A percentile compares a stretch with the other conserved stretches of the same genome.
phyloP scores from a whole-genome alignment of 2,329 filamentous ascomycete genomes.

The Colletotrichum lini region DNA sequence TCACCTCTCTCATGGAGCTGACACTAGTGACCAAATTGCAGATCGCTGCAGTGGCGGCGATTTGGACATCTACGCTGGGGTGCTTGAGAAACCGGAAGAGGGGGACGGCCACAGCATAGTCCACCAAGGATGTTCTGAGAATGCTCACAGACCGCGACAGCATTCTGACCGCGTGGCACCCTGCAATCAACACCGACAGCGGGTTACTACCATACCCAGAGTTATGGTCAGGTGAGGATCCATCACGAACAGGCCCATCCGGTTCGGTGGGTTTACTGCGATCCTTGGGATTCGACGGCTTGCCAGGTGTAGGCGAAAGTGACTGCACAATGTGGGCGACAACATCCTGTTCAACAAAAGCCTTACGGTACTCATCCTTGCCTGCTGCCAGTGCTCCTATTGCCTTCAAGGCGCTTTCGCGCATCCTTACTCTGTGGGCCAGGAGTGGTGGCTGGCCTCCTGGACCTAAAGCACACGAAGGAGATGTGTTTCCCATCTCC shows the following conservation, averaged over 20 bases:
- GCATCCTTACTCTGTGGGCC: slow-evolving; percentile 80
- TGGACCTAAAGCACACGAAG: slow-evolving; percentile 67
- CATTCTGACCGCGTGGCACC: slow-evolving; percentile 85
- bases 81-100: slow-evolving; percentile 83
- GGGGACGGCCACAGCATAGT: slow-evolving; percentile 84
- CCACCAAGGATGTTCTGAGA: slow-evolving; percentile 87
- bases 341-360: slow-evolving; percentile 85
- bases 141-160: slow-evolving; percentile 88
- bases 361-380: slow-evolving; percentile 87
- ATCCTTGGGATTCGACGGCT: slow-evolving; percentile 62
- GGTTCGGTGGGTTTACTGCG: slow-evolving; percentile 55
- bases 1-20: slow-evolving; percentile 90
- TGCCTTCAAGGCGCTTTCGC: slow-evolving; percentile 83
- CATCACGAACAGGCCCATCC: slow-evolving; percentile 48
- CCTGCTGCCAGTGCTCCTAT: slow-evolving; percentile 85
- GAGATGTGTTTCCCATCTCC: slow-evolving; percentile 52
- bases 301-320: slow-evolving; percentile 70
- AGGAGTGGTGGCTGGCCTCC: slow-evolving; percentile 72
- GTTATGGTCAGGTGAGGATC: slow-evolving; percentile 48
- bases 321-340: slow-evolving; percentile 88
- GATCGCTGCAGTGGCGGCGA: slow-evolving; percentile 86
- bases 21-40: slow-evolving; percentile 91
- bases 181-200: slow-evolving; percentile 83
- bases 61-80: slow-evolving; percentile 82
- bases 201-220: slow-evolving; percentile 80